Conservation (phyloP, 441 rosid species). For the Euphorbia corollata region DNA sequence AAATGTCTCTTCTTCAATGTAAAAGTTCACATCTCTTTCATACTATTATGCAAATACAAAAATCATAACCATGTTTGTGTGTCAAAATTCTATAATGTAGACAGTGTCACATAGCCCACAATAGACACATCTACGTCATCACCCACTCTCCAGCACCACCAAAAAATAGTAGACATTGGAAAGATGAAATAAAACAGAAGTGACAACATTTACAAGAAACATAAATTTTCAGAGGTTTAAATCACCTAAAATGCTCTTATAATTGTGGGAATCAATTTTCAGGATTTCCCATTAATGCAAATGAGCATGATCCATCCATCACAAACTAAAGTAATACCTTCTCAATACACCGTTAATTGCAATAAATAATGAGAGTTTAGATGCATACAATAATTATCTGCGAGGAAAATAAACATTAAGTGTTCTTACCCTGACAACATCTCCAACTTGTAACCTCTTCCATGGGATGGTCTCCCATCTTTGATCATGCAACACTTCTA, state of each 20-base stretch:
- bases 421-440: constrained; percentile 68
- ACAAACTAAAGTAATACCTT: not conserved
- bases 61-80: not conserved
- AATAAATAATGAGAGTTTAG: not conserved
- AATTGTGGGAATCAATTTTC: not conserved
- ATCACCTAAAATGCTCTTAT: not conserved
- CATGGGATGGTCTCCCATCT: constrained; percentile 74
- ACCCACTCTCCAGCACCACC: not conserved
- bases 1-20: not conserved
- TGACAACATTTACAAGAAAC: not conserved
- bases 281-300: not conserved
- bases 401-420: constrained; percentile 4
- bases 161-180: not conserved
- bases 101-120: not conserved
- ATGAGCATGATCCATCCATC: not conserved
- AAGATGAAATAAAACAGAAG: not conserved
- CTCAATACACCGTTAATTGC: not conserved
- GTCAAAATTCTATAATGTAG: not conserved
- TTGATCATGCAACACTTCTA: constrained; percentile 82
- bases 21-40: not conserved
- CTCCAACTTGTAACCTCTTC: constrained; percentile 98
- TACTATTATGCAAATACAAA: not conserved
- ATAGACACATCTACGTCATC: not conserved
- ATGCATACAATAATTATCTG: not conserved
- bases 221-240: not conserved